phyloP scores from a whole-genome alignment of 2,329 filamentous ascomycete genomes.

The Ceratocystis cubensis region DNA sequence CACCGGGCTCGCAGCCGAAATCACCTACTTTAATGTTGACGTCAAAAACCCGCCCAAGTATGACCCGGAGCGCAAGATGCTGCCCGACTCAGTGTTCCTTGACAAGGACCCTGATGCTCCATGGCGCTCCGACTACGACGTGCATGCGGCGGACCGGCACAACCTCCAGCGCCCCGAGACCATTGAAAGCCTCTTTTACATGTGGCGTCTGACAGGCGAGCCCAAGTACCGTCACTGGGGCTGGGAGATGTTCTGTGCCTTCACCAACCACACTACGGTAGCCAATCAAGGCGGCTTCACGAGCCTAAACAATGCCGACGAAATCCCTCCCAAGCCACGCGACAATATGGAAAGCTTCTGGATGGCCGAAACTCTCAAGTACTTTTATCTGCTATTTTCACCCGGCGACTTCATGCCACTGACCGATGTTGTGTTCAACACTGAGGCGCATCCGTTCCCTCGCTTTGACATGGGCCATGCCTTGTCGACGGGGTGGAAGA shows the following conservation, averaged over 20 bases:
- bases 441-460: slow-evolving; percentile 84
- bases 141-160: slow-evolving; percentile 74
- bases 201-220: slow-evolving; percentile 96
- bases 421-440: slow-evolving; percentile 84
- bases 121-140: slow-evolving; percentile 69
- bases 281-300: slow-evolving; percentile 69
- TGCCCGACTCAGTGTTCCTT: slow-evolving; percentile 11
- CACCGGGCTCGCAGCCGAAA: slow-evolving; percentile 88
- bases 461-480: slow-evolving; percentile 67
- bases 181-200: slow-evolving; percentile 91
- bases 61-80: slow-evolving; percentile 27
- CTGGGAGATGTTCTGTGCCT: slow-evolving; percentile 95
- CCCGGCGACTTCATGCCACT: slow-evolving; percentile 70
- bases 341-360: slow-evolving; percentile 99
- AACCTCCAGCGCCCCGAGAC: slow-evolving; percentile 94
- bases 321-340: slow-evolving; percentile 52
- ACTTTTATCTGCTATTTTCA: slow-evolving; percentile 91
- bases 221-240: slow-evolving; percentile 86
- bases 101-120: slow-evolving; percentile 27
- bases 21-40: slow-evolving; percentile 73
- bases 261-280: slow-evolving; percentile 73
- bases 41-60: slow-evolving; percentile 27
- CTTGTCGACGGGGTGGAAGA: slow-evolving; percentile 70
- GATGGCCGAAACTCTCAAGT: slow-evolving; percentile 96
- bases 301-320: slow-evolving; percentile 62